Evolutionary conservation across 208 protist genomes (phyloP).

Genomic region (Trypanosoma theileri): DNA sequence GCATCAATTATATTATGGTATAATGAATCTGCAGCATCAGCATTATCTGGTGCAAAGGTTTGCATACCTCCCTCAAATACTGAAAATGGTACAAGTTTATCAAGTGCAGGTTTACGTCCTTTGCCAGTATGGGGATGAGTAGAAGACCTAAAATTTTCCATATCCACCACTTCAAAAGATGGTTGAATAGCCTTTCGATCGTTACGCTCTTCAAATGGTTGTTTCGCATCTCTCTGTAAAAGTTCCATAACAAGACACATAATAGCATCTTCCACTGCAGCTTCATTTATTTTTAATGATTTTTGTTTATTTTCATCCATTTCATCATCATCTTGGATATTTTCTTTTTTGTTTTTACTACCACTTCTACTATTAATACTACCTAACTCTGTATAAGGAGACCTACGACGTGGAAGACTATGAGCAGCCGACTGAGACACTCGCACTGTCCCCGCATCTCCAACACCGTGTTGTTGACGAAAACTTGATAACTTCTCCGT

Average conservation of each 20-base stretch:
- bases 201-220: conserved; percentile 7
- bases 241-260: conserved; percentile 32
- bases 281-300: conserved; percentile 22
- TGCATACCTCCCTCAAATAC: conserved; percentile 49
- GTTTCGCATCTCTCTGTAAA: conserved; percentile 17
- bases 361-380: no score
- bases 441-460: conserved; percentile 23
- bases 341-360: neutral
- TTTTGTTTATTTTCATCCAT: conserved; percentile 12
- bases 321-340: neutral
- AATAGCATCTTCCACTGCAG: conserved; percentile 28
- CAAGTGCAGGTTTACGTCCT: neutral
- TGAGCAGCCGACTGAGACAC: neutral
- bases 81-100: conserved; percentile 16
- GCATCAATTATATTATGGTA: conserved; percentile 48
- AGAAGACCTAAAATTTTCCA: conserved; percentile 40
- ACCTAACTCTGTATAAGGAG: no score
- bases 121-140: neutral
- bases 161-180: conserved; percentile 46
- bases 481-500: conserved; percentile 24
- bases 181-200: conserved; percentile 18
- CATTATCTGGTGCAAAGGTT: conserved; percentile 39
- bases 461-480: conserved; percentile 26
- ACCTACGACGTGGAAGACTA: neutral
- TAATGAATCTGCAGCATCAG: conserved; percentile 42